Evolutionary conservation across 148 eudicot species (phyloP).

Genomic region (Diospyros kaki): DNA sequence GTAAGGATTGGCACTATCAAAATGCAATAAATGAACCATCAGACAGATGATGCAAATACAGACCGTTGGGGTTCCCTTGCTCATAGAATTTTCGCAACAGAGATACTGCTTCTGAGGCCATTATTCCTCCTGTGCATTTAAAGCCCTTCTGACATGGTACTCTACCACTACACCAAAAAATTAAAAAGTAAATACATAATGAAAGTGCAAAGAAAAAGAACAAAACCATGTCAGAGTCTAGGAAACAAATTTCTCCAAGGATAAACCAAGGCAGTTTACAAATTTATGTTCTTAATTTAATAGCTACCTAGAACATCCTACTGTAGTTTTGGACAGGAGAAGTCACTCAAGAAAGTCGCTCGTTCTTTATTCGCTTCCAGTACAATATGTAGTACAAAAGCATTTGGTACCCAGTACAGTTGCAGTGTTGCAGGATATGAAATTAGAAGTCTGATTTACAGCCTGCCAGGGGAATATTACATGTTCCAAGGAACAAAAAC

Average conservation of each 20-base stretch:
- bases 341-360: too few relatives aligned
- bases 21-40: background rate
- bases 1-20: background rate
- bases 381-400: background rate
- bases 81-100: conserved; percentile 72
- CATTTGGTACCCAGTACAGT: background rate
- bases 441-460: background rate
- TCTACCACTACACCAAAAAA: conserved; percentile 20
- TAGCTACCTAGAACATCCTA: background rate
- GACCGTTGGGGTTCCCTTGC: conserved; percentile 86
- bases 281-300: background rate
- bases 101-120: conserved; percentile 76
- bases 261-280: background rate
- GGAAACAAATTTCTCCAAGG: background rate
- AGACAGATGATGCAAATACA: background rate
- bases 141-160: conserved; percentile 28
- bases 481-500: too few relatives aligned
- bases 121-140: conserved; percentile 73
- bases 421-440: background rate
- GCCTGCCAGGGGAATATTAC: too few relatives aligned
- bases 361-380: background rate
- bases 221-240: background rate
- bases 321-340: background rate
- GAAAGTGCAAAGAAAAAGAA: background rate
- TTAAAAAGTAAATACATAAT: background rate